Evolutionary conservation across 2,329 filamentous ascomycete genomes (phyloP).

Genomic region (Allantophomopsis lycopodina): DNA sequence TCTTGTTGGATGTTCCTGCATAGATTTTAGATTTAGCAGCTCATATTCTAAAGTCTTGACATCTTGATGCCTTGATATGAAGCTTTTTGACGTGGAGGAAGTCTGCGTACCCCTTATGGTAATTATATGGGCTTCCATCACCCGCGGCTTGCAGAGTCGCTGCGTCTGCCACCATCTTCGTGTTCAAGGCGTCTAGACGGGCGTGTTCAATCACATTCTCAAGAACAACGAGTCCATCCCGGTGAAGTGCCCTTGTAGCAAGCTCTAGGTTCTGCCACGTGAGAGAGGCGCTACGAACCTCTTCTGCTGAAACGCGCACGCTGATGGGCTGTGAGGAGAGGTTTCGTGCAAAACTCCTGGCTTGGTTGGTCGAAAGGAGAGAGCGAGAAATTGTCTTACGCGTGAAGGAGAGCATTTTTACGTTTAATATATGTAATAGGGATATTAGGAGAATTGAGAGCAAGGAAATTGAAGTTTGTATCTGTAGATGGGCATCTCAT

Average conservation of each 20-base stretch:
- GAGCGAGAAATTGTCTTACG: too few relatives aligned
- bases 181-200: conserved; percentile 39
- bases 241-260: conserved; percentile 33
- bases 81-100: conserved; percentile 1
- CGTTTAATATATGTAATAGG: too few relatives aligned
- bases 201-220: conserved; percentile 34
- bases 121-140: conserved; percentile 44
- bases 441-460: too few relatives aligned
- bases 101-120: conserved; percentile 32
- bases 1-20: conserved; percentile 43
- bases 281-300: conserved; percentile 1
- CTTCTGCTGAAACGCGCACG: conserved; percentile 5
- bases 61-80: not conserved
- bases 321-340: conserved; percentile 4
- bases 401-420: too few relatives aligned
- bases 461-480: too few relatives aligned
- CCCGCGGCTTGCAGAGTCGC: conserved; percentile 32
- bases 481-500: too few relatives aligned
- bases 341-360: not conserved
- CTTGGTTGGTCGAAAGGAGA: too few relatives aligned
- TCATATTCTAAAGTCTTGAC: too few relatives aligned
- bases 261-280: conserved; percentile 34
- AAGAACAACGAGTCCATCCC: conserved; percentile 42
- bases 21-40: too few relatives aligned
- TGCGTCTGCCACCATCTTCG: conserved; percentile 45